phyloP scores from a whole-genome alignment of 1,284 basidiomycete genomes.

The Farysia itapuensis region DNA sequence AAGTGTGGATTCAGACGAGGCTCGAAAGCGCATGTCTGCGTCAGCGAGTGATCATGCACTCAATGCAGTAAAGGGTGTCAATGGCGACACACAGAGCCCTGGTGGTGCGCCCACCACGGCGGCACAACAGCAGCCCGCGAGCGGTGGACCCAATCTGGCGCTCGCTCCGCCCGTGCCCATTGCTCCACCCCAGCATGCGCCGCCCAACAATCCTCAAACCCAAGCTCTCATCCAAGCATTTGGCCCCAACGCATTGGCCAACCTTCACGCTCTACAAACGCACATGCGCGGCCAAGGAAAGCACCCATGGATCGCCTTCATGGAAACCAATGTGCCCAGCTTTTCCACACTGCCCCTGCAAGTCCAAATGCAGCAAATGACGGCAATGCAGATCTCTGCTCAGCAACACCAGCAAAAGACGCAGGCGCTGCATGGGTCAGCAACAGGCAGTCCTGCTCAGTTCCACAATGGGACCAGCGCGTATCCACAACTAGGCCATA shows the following conservation, averaged over 20 bases:
- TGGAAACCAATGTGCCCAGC: slow-evolving; percentile 31
- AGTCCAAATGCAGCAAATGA: slow-evolving; percentile 44
- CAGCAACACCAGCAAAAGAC: no score
- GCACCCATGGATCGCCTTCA: slow-evolving; percentile 40
- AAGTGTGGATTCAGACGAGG: slow-evolving; percentile 8
- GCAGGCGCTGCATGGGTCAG: no score
- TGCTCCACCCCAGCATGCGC: slow-evolving; percentile 7
- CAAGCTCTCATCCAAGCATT: slow-evolving; percentile 43
- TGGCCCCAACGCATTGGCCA: slow-evolving; percentile 42
- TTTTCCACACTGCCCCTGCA: slow-evolving; percentile 38
- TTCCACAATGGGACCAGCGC: no score
- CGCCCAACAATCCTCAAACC: slow-evolving; percentile 36
- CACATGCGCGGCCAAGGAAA: slow-evolving; percentile 37
- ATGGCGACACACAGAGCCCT: not conserved
- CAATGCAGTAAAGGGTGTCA: not conserved
- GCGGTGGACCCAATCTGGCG: slow-evolving; percentile 10
- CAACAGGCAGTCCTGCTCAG: no score
- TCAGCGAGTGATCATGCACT: not conserved
- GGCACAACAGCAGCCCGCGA: not conserved
- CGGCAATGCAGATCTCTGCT: slow-evolving; percentile 29
- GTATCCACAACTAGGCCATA: no score
- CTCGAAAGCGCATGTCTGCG: slow-evolving; percentile 9
- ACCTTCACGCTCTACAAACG: slow-evolving; percentile 39
- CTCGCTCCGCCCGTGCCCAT: slow-evolving; percentile 25
- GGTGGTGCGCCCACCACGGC: slow-evolving; percentile 5